Evolutionary conservation across 2,329 filamentous ascomycete genomes (phyloP).

Genomic region (Aspergillus neotritici): DNA sequence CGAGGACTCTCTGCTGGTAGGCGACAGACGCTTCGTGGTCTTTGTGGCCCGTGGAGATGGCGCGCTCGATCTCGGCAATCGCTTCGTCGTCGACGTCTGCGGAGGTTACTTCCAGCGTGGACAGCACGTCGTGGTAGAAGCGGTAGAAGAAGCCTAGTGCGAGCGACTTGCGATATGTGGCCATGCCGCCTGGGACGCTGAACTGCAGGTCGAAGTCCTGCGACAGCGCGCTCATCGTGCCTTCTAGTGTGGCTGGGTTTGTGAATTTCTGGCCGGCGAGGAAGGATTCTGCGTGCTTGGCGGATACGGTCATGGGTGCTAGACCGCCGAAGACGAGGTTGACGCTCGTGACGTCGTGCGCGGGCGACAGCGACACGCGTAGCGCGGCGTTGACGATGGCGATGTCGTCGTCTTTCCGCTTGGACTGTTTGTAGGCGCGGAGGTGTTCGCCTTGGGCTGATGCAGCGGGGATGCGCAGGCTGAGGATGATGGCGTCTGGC

Average conservation of each 20-base stretch:
- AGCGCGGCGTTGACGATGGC: conserved; percentile 91
- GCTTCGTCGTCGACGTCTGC: conserved; percentile 64
- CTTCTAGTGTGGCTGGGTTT: conserved; percentile 77
- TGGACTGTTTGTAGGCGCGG: conserved; percentile 89
- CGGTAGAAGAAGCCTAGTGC: conserved; percentile 94
- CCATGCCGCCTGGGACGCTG: conserved; percentile 94
- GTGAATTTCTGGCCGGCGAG: conserved; percentile 73
- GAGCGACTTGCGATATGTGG: conserved; percentile 85
- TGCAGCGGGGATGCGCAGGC: conserved; percentile 76
- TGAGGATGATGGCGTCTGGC: conserved; percentile 75
- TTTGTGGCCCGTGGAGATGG: conserved; percentile 72
- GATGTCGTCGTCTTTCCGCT: conserved; percentile 96
- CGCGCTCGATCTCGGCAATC: conserved; percentile 76
- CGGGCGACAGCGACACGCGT: conserved; percentile 64
- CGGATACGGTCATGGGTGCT: conserved; percentile 85
- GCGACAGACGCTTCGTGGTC: conserved; percentile 69
- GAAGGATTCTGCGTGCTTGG: conserved; percentile 69
- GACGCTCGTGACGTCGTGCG: conserved; percentile 64
- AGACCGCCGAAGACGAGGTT: conserved; percentile 91
- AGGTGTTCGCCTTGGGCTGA: conserved; percentile 73
- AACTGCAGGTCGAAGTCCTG: conserved; percentile 84
- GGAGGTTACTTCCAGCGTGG: conserved; percentile 46
- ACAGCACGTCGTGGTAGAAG: conserved; percentile 86
- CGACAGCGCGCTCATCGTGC: conserved; percentile 82
- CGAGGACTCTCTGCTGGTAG: conserved; percentile 76